Evolutionary conservation across 2,329 filamentous ascomycete species (phyloP).

Genomic region (Exserohilum turcica): DNA sequence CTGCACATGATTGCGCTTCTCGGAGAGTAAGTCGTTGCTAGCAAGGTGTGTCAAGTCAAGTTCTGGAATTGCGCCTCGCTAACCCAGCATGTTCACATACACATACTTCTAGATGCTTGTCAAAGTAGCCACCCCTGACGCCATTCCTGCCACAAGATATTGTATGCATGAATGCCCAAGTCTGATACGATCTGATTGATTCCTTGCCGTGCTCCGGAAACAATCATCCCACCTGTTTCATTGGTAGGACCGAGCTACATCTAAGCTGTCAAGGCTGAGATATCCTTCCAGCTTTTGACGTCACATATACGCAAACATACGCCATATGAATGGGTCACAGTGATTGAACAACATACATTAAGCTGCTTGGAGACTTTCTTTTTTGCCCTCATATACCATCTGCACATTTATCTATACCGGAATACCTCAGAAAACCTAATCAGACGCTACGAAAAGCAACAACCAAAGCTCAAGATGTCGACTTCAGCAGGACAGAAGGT

Average conservation of each 20-base stretch:
- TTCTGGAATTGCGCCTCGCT: neutral
- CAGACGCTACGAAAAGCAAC: neutral
- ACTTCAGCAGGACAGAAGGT: constrained; percentile 29
- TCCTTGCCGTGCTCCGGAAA: neutral
- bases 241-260: constrained; percentile 3
- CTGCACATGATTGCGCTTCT: neutral
- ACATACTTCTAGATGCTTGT: neutral
- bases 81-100: neutral
- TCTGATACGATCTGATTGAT: neutral
- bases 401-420: neutral
- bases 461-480: constrained; percentile 12
- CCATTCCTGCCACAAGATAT: constrained; percentile 1
- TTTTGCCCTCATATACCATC: neutral
- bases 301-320: constrained; percentile 23
- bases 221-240: neutral
- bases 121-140: constrained; percentile 4
- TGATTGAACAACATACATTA: constrained; percentile 6
- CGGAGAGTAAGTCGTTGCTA: neutral
- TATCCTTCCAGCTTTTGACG: constrained; percentile 16
- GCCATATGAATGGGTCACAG: constrained; percentile 11
- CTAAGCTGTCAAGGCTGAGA: constrained; percentile 2
- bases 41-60: neutral
- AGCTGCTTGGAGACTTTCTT: neutral
- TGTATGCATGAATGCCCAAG: constrained; percentile 4
- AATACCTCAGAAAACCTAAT: neutral